Evolutionary conservation across 2,329 filamentous ascomycete species (phyloP), one percentile per base, ranked within the genome.

Genomic region (Penicillium sp.): DNA sequence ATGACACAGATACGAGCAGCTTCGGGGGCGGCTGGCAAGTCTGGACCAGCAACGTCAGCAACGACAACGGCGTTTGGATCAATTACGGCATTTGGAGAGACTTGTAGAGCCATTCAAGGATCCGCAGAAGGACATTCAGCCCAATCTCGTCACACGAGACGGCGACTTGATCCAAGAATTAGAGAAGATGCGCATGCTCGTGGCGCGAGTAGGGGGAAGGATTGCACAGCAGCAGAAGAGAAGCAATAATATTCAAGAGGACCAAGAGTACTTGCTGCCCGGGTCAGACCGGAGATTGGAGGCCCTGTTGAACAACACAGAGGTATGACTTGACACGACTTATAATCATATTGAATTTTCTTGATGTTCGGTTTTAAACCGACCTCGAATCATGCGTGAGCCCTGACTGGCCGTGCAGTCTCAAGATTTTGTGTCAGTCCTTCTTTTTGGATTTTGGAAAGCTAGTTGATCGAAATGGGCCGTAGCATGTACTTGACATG

Each of bases 81-180:
- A 77, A 47, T 75, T 80, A 36, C 73, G 71, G 33, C 74, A 75
- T 24, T 62, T 83, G 9, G 69, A 75, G 36, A 62, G 60, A 18
- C 65, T 82, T 28, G 65, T 83, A 4, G 72, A 76, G 51, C 79
- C 80, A 1, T 81, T 81, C 49, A 65, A 73, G 28, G 68, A 78
- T 24, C 77, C 81, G 0, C 74, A 75, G 53, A 66, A 73, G 36
- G 78, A 75, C 46, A 74, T 83, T 38, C 81, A 83, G 58, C 79
- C 80, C 2, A 83, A 83, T 56, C 67, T 84, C 23, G 74, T 80
- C 29, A 79, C 77, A 31, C 72, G 72, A 46, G 79, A 82, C 60
- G 76, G 77, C 10, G 76, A 79, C 51, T 66, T 84, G 46, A 70
- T 71, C 12, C 67, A 71, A 15, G 80, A 83, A 61, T 53, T 83